Percentiles rank a stretch among this genome's conserved stretches.
phyloP scores from a whole-genome alignment of 768 basidiomycete genomes.

The Hypsizygus marmoreus region DNA sequence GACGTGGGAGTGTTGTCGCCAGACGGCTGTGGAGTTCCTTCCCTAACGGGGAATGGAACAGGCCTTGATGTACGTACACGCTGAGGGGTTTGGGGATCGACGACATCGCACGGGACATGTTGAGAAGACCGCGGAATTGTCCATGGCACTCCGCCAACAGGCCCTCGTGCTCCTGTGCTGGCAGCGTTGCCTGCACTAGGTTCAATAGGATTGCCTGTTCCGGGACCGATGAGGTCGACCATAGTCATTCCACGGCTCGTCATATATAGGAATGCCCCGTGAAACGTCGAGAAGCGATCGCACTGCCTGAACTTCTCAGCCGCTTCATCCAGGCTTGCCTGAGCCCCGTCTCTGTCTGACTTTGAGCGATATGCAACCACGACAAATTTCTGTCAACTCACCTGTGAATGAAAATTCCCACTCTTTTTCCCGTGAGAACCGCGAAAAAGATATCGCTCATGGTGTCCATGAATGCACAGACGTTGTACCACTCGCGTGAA shows the following conservation, averaged over 20 bases:
- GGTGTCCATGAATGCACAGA: not conserved
- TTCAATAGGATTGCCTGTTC: too few species aligned
- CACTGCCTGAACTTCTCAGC: not conserved
- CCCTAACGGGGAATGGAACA: too few species aligned
- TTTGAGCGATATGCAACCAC: not conserved
- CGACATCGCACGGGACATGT: too few species aligned
- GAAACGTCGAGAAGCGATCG: not conserved
- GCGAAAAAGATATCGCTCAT: not conserved
- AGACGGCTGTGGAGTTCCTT: too few species aligned
- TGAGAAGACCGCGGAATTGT: too few species aligned
- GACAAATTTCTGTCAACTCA: not conserved
- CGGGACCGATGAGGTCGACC: not conserved
- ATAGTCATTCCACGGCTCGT: not conserved
- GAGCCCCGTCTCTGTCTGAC: not conserved
- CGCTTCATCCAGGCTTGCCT: not conserved
- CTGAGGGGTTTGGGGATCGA: too few species aligned
- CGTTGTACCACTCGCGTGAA: not conserved
- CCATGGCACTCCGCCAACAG: too few species aligned
- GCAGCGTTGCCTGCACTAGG: too few species aligned
- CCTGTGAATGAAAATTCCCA: slow-evolving; percentile 6
- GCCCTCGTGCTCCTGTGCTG: too few species aligned
- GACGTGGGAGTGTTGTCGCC: too few species aligned
- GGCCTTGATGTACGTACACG: too few species aligned
- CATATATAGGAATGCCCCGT: not conserved
- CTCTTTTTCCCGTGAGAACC: not conserved